A percentile compares a stretch with the other conserved stretches of the same genome.
These are phyloP conservation scores for Umbelopsis ramanniana DNA, from an alignment of 192 early-diverging fungal genomes.

Conservation along the genomic window DNA sequence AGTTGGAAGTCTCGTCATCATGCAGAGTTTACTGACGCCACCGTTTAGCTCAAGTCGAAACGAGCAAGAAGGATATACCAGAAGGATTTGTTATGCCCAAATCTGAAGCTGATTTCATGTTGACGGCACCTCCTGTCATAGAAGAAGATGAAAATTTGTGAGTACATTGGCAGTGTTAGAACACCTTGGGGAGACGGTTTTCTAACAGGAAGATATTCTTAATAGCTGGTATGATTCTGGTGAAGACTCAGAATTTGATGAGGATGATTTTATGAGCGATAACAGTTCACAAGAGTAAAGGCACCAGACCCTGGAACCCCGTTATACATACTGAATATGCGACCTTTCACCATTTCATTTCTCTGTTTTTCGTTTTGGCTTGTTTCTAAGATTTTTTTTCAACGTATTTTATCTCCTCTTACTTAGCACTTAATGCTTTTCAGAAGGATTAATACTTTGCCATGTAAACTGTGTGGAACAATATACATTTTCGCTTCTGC, in stretches of 20 bases:
- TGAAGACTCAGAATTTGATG: conserved; percentile 46
- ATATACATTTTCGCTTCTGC: neutral
- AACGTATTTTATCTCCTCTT: neutral
- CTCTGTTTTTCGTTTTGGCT: neutral
- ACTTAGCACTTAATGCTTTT: neutral
- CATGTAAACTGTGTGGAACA: conserved; percentile 5
- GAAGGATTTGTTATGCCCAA: conserved; percentile 51
- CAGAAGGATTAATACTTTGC: neutral
- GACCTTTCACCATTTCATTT: neutral
- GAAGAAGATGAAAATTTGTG: conserved; percentile 49
- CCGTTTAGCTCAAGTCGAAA: conserved; percentile 50
- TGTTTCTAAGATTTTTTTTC: too few species aligned
- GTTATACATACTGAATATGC: neutral
- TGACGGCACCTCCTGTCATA: conserved; percentile 40
- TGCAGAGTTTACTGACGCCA: neutral
- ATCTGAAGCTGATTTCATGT: conserved; percentile 44
- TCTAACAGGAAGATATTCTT: neutral
- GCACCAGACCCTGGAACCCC: neutral
- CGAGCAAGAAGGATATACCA: conserved; percentile 53
- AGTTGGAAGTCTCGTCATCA: neutral
- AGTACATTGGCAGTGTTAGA: conserved; percentile 13
- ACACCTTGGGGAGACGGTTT: neutral
- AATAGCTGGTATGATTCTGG: conserved; percentile 44
- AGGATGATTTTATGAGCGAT: conserved; percentile 38
- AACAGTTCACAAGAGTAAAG: conserved; percentile 21